Base-by-base conservation (phyloP, 306 rosid species). In the Vicia villosa region DNA sequence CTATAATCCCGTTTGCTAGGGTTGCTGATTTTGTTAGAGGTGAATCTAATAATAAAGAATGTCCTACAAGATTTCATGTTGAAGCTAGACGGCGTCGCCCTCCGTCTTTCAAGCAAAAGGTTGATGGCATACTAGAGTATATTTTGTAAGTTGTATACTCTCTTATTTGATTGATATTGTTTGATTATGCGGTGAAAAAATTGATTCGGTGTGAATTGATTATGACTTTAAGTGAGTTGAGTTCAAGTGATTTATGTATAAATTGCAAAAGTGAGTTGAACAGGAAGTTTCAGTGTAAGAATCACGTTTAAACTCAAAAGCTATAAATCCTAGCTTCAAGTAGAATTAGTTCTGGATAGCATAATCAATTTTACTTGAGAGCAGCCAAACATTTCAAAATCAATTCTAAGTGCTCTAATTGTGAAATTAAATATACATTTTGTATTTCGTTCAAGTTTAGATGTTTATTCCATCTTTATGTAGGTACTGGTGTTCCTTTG, bases 401-500 rank as follows among this genome's bases (percentile, higher is more conserved):
- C 38, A 34, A 34, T 34, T 34, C 38, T 7, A 34, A 7, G 38
- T 34, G 2, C 38, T 8, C 38, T 6, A 7, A 34, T 34, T 1
- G 10, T 1, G 38, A 34, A 34, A 34, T 3, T 8, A 32, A 34
- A 34, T 34, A 34, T 34, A 7, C 8, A 34, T 34, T 73, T 50
- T 65, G 55, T 51, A 40, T 79, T 30, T n/a, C 30, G 3, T 40
- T 65, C 49, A 17, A 47, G 6, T 63, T 10, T 34, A 50, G 36
- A 21, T 67, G 68, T 67, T 75, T 55, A 66, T 77, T 36, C 50
- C 47, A 61, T 79, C 12, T 17, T 47, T 66, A 34, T 76, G 79
- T 56, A 94, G 98, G 76, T 94, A 90, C 77, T 91, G 98, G 98
- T 94, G 98, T 79, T 94, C 98, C 40, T 91, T 90, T 86, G 99